Base-by-base conservation (phyloP, 2,329 filamentous ascomycete genomes). In the Lachnellula occidentalis region DNA sequence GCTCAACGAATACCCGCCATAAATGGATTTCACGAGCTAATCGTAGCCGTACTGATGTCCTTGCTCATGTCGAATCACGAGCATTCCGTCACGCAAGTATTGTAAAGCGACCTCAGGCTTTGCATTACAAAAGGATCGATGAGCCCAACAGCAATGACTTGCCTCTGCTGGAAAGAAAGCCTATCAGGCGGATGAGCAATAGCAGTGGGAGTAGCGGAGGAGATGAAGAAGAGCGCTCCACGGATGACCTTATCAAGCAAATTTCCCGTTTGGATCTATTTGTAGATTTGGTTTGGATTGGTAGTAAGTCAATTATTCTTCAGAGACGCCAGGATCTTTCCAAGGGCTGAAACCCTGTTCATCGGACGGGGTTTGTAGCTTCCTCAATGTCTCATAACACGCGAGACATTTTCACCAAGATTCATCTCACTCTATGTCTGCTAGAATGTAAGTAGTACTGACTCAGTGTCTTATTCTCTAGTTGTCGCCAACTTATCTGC, bases 211-310 rank as follows among this genome's bases (percentile, higher is more conserved):
- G 24, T 19, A 49, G 46, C 24, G 24, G 24, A 15, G 34, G 27
- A 11, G 46, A 48, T 11, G 21, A 15, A 15, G 51, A 57, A 31
- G 39, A 55, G n/a, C 52, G 49, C 2, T 50, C 56, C 9, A 50
- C 52, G 2, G 56, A 55, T 34, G 41, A 55, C 27, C 12, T 48
- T 5, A 7, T 46, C 15, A 57, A 59, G 37, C 53, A 56, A 22
- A 43, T 52, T 27, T 42, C 45, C 7, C 53, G 56, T 5, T 14
- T 58, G 5, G 55, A 58, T 36, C 34, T 60, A 17, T 58, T 61
- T 19, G 53, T 59, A 14, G 60, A 62, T 37, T 39, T 62, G 36
- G 48, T 62, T 7, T 62, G 56, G 56, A 58, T 62, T 12, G 58
- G 60, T 21, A 60, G 41, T 43, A 43, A 43, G 41, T 19, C 5